These are phyloP conservation scores for Insectozyma bohioensis DNA, from an alignment of 1,139 yeast genomes.

Conservation along the genomic window DNA sequence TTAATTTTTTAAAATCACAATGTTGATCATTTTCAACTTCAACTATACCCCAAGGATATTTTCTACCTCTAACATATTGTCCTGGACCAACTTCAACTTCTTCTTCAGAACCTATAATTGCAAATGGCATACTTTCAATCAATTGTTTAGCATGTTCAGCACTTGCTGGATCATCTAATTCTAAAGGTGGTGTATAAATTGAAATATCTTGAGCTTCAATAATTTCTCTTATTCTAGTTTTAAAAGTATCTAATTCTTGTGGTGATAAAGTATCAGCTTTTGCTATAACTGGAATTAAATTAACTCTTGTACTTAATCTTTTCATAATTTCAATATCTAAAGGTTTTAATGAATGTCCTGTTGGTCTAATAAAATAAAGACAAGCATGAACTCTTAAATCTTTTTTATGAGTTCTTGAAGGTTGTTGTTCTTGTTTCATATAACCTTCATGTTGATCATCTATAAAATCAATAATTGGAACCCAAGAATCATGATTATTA, in stretches of 20 bases:
- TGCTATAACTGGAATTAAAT: conserved; percentile 92
- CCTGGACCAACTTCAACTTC: conserved; percentile 81
- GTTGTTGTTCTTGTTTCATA: conserved; percentile 98
- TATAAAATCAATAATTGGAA: conserved; percentile 86
- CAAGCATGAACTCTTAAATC: conserved; percentile 96
- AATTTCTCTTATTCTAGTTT: conserved; percentile 83
- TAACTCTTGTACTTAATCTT: conserved; percentile 82
- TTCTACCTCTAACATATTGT: conserved; percentile 79
- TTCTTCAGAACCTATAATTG: conserved; percentile 87
- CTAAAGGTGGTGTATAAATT: conserved; percentile 87
- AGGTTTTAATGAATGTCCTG: conserved; percentile 93
- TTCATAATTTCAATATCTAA: conserved; percentile 93
- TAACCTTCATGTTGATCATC: conserved; percentile 96
- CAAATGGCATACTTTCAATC: conserved; percentile 92
- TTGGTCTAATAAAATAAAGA: conserved; percentile 91
- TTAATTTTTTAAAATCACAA: conserved; percentile 91
- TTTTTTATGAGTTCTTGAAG: conserved; percentile 62
- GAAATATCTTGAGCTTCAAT: conserved; percentile 90
- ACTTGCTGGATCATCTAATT: conserved; percentile 69
- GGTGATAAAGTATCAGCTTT: conserved; percentile 92
- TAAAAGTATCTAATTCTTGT: conserved; percentile 76
- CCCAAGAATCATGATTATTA: conserved; percentile 91
- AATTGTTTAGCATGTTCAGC: conserved; percentile 80
- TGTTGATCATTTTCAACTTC: conserved; percentile 96
- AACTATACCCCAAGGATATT: conserved; percentile 96